A percentile compares a stretch with the other conserved stretches of the same genome.
These are phyloP conservation scores for Zygoascus bituminiphila DNA, from an alignment of 805 yeast genomes.

Conservation along the genomic window DNA sequence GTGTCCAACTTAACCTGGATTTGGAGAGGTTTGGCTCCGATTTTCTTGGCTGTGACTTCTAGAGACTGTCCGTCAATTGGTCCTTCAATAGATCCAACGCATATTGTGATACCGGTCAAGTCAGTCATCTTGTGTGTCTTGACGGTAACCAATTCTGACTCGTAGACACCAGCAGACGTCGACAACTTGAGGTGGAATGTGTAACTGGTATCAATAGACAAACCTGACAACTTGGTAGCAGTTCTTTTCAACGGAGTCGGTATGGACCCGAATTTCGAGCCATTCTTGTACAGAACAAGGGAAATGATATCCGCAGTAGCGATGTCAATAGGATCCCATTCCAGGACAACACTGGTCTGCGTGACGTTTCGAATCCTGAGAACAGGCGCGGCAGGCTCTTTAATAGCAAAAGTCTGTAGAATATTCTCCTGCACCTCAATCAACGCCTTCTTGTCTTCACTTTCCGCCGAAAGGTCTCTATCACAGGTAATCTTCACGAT, in stretches of 20 bases:
- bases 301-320: slow-evolving; percentile 78
- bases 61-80: slow-evolving; percentile 48
- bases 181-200: slow-evolving; percentile 70
- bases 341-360: slow-evolving; percentile 89
- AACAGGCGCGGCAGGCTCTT: slow-evolving; percentile 63
- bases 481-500: slow-evolving; percentile 80
- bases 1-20: slow-evolving; percentile 75
- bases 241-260: slow-evolving; percentile 74
- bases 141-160: slow-evolving; percentile 58
- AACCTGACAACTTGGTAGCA: slow-evolving; percentile 82
- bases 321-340: slow-evolving; percentile 81
- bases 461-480: slow-evolving; percentile 61
- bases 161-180: slow-evolving; percentile 83
- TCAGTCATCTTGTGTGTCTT: slow-evolving; percentile 96
- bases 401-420: slow-evolving; percentile 59
- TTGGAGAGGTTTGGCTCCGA: slow-evolving; percentile 80
- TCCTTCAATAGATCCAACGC: slow-evolving; percentile 62
- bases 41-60: slow-evolving; percentile 49
- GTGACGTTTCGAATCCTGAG: slow-evolving; percentile 70
- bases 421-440: slow-evolving; percentile 64
- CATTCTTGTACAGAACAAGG: slow-evolving; percentile 67
- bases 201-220: slow-evolving; percentile 78
- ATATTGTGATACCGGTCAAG: slow-evolving; percentile 82
- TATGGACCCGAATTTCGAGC: slow-evolving; percentile 60
- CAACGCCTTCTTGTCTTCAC: slow-evolving; percentile 50